These are phyloP conservation scores for Sporothrix pseudoabietina DNA, from an alignment of 2,329 filamentous ascomycete genomes.

Conservation along the genomic window DNA sequence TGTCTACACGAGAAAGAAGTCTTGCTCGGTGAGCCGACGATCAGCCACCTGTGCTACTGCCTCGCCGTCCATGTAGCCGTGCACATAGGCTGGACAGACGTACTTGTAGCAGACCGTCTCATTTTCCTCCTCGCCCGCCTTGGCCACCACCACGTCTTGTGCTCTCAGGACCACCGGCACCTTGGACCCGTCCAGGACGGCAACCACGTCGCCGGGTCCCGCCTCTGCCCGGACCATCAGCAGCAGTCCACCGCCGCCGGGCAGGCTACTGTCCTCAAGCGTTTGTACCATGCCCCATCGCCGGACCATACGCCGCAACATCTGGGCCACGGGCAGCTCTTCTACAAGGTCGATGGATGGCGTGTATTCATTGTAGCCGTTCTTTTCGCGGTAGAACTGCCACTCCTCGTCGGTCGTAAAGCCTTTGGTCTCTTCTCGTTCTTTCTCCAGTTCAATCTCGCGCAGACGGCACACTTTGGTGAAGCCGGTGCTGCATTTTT, in stretches of 20 bases:
- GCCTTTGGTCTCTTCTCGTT: not conserved
- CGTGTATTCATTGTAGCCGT: not conserved
- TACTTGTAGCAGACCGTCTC: conserved; percentile 16
- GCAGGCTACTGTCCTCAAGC: not conserved
- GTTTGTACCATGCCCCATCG: conserved; percentile 26
- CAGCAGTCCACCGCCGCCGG: conserved; percentile 12
- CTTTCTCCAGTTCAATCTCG: not conserved
- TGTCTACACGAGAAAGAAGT: conserved; percentile 12
- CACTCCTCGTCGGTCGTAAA: conserved; percentile 14
- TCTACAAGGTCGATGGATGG: not conserved
- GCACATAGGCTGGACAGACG: conserved; percentile 34
- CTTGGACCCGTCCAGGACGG: conserved; percentile 28
- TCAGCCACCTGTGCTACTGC: conserved; percentile 23
- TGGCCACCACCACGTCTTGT: not conserved
- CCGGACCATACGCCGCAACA: conserved; percentile 23
- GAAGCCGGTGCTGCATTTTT: not conserved
- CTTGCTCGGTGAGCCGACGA: conserved; percentile 13
- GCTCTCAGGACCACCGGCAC: conserved; percentile 29
- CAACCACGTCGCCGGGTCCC: conserved; percentile 28
- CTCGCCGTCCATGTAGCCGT: conserved; percentile 38
- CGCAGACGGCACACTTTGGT: not conserved
- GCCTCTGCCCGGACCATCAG: conserved; percentile 26
- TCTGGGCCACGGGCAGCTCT: not conserved
- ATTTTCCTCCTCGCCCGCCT: not conserved
- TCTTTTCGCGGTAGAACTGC: not conserved